These are phyloP conservation scores for Syzygium syzygioides DNA, from an alignment of 441 rosid genomes.

Conservation along the genomic window DNA sequence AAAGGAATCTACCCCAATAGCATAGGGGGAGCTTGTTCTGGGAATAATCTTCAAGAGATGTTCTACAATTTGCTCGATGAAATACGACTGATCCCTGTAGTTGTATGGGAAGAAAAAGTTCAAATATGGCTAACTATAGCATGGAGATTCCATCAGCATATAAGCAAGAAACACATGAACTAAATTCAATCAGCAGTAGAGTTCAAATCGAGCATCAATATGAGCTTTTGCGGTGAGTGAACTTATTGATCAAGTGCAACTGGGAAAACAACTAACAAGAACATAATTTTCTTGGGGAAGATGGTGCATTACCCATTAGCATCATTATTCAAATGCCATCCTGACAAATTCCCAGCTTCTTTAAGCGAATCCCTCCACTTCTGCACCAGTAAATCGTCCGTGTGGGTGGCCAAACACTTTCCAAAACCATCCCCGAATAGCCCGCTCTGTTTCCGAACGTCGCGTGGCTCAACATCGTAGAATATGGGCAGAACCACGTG, in stretches of 20 bases:
- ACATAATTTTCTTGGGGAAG: not conserved
- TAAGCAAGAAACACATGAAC: not conserved
- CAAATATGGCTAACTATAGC: rapidly evolving
- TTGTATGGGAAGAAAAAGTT: not conserved
- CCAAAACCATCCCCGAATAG: not conserved
- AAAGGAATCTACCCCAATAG: not conserved
- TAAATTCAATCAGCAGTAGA: not conserved
- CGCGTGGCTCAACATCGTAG: not conserved
- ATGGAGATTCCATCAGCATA: not conserved
- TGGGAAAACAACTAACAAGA: not conserved
- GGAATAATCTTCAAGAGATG: not conserved
- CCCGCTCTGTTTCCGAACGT: not conserved
- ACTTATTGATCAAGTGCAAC: no score
- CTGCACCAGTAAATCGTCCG: not conserved
- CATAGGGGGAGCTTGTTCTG: not conserved
- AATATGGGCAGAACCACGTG: not conserved
- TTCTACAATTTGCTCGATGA: not conserved
- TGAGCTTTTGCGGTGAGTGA: not conserved
- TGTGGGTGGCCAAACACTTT: not conserved
- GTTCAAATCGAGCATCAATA: not conserved
- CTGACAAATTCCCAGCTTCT: not conserved
- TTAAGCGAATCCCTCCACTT: not conserved
- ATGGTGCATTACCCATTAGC: not conserved
- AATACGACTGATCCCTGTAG: not conserved
- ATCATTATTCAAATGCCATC: not conserved